phyloP scores from a whole-genome alignment of 2,329 filamentous ascomycete genomes.

The Triangularia verruculosa region DNA sequence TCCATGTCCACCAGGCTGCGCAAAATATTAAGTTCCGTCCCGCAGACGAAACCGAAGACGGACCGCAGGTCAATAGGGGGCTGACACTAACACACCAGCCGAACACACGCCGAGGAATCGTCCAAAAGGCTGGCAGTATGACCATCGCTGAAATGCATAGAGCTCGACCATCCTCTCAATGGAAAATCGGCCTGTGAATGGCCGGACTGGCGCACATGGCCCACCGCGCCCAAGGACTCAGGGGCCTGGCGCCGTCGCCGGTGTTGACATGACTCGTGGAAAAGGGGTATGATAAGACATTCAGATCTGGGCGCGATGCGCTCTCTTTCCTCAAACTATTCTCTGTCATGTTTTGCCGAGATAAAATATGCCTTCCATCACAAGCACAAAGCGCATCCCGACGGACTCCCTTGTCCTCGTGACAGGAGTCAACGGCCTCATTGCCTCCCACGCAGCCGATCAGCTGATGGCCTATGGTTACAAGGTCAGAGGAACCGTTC shows the following conservation, averaged over 20 bases:
- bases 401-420: conserved; percentile 33
- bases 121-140: too few relatives aligned
- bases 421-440: conserved; percentile 43
- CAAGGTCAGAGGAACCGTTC: conserved; percentile 40
- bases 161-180: too few relatives aligned
- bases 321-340: background rate
- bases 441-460: conserved; percentile 39
- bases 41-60: too few relatives aligned
- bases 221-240: background rate
- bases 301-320: background rate
- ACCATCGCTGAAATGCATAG: too few relatives aligned
- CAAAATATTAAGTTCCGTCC: too few relatives aligned
- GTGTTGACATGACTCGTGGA: background rate
- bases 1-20: background rate
- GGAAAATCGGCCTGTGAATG: background rate
- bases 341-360: background rate
- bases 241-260: background rate
- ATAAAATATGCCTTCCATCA: conserved; percentile 14
- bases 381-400: conserved; percentile 16
- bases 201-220: background rate
- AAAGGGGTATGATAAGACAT: background rate
- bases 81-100: too few relatives aligned
- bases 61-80: too few relatives aligned
- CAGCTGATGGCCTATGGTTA: conserved; percentile 37
- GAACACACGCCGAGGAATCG: too few relatives aligned